Evolutionary conservation across 805 yeast genomes (phyloP).

Genomic region (Candida quercuum): DNA sequence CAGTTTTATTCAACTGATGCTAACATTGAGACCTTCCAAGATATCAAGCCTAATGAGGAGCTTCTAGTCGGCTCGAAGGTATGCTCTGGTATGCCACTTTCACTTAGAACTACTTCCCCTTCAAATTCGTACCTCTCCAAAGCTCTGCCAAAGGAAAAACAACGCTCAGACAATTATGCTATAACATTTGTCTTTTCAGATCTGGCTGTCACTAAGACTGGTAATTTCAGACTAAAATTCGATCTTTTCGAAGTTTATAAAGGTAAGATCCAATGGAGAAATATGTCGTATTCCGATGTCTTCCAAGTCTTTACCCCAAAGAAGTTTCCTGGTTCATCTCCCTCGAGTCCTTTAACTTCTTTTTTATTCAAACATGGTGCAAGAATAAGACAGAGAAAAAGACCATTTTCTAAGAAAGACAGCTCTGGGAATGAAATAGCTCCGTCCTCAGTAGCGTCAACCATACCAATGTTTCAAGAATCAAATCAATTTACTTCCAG

Average conservation of each 20-base stretch:
- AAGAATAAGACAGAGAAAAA: conserved; percentile 26
- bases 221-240: conserved; percentile 22
- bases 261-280: conserved; percentile 18
- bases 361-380: conserved; percentile 28
- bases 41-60: conserved; percentile 11
- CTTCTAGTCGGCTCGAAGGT: conserved; percentile 20
- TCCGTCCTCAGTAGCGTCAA: no score
- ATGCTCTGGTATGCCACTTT: conserved; percentile 21
- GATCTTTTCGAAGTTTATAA: conserved; percentile 24
- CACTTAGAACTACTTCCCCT: conserved; percentile 13
- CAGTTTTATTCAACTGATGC: neutral
- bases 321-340: conserved; percentile 27
- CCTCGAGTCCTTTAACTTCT: conserved; percentile 24
- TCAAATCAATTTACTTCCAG: no score
- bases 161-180: conserved; percentile 16
- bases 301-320: conserved; percentile 27
- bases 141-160: conserved; percentile 13
- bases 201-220: conserved; percentile 24
- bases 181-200: conserved; percentile 28
- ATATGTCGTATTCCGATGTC: conserved; percentile 12
- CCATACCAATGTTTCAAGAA: neutral
- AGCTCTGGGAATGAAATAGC: neutral
- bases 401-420: conserved; percentile 5
- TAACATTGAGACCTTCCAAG: neutral
- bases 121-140: conserved; percentile 8